These are phyloP conservation scores for Cyberlindnera xishuangbannaensis DNA, from an alignment of 805 yeast genomes.

Conservation along the genomic window DNA sequence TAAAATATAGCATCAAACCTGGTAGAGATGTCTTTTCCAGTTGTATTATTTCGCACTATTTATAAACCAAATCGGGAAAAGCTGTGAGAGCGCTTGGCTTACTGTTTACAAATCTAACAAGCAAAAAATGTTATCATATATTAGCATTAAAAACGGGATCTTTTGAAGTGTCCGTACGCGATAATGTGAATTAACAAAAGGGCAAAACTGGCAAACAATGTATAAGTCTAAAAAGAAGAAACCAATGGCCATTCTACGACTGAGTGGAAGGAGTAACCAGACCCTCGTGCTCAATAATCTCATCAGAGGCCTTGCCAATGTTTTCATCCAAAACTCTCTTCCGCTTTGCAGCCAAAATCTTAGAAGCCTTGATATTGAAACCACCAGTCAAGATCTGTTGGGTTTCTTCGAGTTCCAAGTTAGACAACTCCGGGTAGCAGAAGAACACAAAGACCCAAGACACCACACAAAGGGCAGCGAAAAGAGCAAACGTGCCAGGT, in stretches of 20 bases:
- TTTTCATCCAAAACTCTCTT: conserved; percentile 20
- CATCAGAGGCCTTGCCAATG: conserved; percentile 23
- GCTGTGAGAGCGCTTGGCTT: no score
- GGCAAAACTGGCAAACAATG: not conserved
- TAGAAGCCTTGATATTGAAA: conserved; percentile 70
- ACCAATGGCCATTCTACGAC: no score
- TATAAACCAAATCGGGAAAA: not conserved
- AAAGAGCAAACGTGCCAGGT: conserved; percentile 87
- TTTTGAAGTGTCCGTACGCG: no score
- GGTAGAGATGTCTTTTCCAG: not conserved
- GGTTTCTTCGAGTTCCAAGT: conserved; percentile 87
- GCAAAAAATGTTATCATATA: no score
- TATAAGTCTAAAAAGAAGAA: no score
- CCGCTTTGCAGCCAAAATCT: conserved; percentile 45
- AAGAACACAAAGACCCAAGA: conserved; percentile 72
- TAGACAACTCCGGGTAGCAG: conserved; percentile 89
- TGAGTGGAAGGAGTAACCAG: conserved; percentile 2
- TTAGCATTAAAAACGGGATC: no score
- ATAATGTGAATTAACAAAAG: not conserved
- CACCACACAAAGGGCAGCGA: conserved; percentile 73
- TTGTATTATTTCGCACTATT: not conserved
- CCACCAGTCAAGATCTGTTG: conserved; percentile 78
- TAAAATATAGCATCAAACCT: no score
- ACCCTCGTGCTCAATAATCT: conserved; percentile 21
- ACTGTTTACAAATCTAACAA: no score